Base-by-base conservation (phyloP, 2,329 filamentous ascomycete genomes). In the Karstenula rhodostoma region DNA sequence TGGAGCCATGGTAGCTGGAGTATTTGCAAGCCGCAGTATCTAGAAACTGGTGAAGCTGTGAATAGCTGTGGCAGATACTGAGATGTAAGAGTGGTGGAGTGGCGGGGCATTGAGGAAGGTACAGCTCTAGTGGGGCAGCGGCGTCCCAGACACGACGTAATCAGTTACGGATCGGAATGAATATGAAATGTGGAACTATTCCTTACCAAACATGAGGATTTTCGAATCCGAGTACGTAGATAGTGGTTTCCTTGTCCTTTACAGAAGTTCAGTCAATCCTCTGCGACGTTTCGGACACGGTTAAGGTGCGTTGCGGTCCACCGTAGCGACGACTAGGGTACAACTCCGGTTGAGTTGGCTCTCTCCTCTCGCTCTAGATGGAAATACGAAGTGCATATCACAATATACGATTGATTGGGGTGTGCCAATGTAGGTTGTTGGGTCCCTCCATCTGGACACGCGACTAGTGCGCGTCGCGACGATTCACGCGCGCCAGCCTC, bases 91-190 rank as follows among this genome's bases (percentile, higher is more conserved):
- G 33, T 53, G 57, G 35, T 53, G 56, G n/a, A n/a, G 51, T 54
- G 40, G 32, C 46, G 47, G 48, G 29, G 49, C 43, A 50, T n/a
- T 49, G 58, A 25, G 52, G 19, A n/a, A 19, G 42, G 46, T 47
- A 37, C 47, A 64, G 63, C 59, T 66, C 40, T 58, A 59, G 66
- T 67, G 67, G 67, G 65, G 66, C 61, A 60, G 42, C 32, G 54
- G 10, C 25, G 6, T 43, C 23, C 22, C n/a, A 23, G 25, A 22
- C n/a, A 47, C 40, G 48, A 40, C 13, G 40, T 53, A 52, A 53
- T 58, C 13, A 6, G 32, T 49, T 13, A 23, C 19, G 13, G 42
- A 19, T 44, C 12, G 46, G 15, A 49, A 22, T 29, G n/a, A 40
- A n/a, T n/a, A n/a, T n/a, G n/a, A n/a, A n/a, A n/a, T n/a, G n/a